These are phyloP conservation scores for Phytophthora uliginosa DNA, from an alignment of 352 stramenopile genomes.

Conservation along the genomic window DNA sequence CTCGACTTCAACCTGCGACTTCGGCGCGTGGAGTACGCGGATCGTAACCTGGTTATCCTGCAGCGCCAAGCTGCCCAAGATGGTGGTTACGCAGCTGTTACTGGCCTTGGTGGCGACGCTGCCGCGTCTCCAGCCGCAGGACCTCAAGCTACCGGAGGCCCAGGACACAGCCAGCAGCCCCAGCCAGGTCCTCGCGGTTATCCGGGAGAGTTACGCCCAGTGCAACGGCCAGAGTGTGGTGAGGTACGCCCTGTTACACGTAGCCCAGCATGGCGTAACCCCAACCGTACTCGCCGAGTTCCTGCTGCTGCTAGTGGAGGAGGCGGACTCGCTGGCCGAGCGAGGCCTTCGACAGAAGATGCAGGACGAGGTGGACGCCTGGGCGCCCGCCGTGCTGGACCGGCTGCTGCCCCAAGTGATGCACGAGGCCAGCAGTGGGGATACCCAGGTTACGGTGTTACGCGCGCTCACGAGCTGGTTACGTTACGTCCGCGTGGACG, in stretches of 20 bases:
- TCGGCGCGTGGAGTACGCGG: conserved; percentile 14
- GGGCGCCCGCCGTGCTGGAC: conserved; percentile 67
- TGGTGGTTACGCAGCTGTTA: conserved; percentile 81
- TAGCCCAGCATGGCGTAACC: conserved; percentile 49
- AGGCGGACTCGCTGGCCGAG: conserved; percentile 66
- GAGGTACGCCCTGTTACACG: conserved; percentile 65
- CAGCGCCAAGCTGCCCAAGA: conserved; percentile 50
- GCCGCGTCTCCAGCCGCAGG: conserved; percentile 50
- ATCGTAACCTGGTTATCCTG: conserved; percentile 74
- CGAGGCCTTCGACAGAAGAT: conserved; percentile 57
- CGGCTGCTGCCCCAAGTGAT: conserved; percentile 81
- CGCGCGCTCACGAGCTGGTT: conserved; percentile 74
- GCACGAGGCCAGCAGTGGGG: conserved; percentile 55
- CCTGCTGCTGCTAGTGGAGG: conserved; percentile 77
- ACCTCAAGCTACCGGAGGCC: conserved; percentile 38
- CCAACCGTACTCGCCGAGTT: conserved; percentile 59
- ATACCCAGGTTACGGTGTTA: conserved; percentile 69
- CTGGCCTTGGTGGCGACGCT: conserved; percentile 75
- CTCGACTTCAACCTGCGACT: conserved; percentile 38
- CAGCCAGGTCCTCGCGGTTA: conserved; percentile 20
- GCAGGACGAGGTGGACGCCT: conserved; percentile 70
- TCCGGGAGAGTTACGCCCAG: conserved; percentile 28
- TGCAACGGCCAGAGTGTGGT: conserved; percentile 49
- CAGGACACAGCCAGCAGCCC: conserved; percentile 4
- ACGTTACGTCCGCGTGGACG: conserved; percentile 55